These are phyloP conservation scores for Mortierella claussenii DNA, from an alignment of 192 early-diverging fungal genomes.

Conservation along the genomic window DNA sequence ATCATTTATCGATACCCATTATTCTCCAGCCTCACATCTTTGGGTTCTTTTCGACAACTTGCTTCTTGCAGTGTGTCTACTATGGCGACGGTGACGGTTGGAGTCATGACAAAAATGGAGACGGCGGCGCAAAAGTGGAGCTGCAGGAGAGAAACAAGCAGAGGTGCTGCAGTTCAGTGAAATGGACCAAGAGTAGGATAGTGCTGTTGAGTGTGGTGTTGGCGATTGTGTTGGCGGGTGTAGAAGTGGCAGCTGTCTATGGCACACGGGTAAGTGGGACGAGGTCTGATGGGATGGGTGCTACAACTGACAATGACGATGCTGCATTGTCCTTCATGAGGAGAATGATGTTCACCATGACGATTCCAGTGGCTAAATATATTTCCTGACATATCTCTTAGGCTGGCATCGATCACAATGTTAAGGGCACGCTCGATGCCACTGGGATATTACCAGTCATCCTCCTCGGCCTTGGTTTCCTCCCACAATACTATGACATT, in stretches of 20 bases:
- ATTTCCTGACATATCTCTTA: constrained; percentile 10
- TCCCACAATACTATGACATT: constrained; percentile 59
- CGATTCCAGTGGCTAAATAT: too few relatives aligned
- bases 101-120: too few relatives aligned
- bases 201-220: not conserved
- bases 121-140: too few relatives aligned
- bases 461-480: constrained; percentile 51
- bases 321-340: too few relatives aligned
- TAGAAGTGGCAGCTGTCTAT: constrained; percentile 23
- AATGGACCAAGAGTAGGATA: too few relatives aligned
- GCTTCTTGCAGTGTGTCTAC: constrained; percentile 52
- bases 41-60: constrained; percentile 46
- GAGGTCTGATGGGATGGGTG: too few relatives aligned
- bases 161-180: too few relatives aligned
- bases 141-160: too few relatives aligned
- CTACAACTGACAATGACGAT: too few relatives aligned
- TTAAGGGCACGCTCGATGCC: constrained; percentile 46
- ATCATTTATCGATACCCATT: constrained; percentile 56
- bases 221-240: constrained; percentile 1
- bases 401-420: constrained; percentile 29
- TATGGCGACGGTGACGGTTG: constrained; percentile 29
- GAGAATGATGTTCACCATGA: too few relatives aligned
- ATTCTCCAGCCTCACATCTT: constrained; percentile 62
- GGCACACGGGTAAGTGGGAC: constrained; percentile 28
- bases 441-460: constrained; percentile 58